These are phyloP conservation scores for Globisporangium irregulare DNA, from an alignment of 352 stramenopile genomes.

Conservation along the genomic window DNA sequence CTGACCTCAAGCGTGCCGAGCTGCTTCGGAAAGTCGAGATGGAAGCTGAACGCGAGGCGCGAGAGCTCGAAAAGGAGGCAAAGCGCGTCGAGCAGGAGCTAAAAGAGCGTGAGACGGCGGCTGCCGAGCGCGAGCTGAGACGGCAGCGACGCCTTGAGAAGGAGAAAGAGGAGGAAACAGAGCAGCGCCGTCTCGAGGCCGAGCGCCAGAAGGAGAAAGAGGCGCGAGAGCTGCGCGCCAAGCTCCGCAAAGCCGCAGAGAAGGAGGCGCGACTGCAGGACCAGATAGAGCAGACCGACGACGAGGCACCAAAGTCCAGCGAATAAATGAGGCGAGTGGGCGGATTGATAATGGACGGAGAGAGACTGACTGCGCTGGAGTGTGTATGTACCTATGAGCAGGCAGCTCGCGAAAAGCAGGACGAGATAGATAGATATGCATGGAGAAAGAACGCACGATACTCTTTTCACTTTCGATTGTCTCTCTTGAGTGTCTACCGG, in stretches of 20 bases:
- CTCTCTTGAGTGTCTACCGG: neutral
- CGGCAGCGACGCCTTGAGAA: conserved; percentile 60
- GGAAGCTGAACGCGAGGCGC: conserved; percentile 52
- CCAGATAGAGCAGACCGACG: conserved; percentile 5
- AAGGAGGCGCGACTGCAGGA: conserved; percentile 21
- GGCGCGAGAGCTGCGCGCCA: conserved; percentile 44
- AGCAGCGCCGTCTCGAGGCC: conserved; percentile 26
- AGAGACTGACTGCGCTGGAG: neutral
- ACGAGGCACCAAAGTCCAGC: neutral
- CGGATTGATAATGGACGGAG: neutral
- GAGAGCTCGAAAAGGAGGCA: conserved; percentile 52
- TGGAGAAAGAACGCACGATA: neutral
- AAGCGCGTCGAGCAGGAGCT: conserved; percentile 48
- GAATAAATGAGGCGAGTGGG: neutral
- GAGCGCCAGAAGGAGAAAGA: conserved; percentile 49
- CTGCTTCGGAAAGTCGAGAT: conserved; percentile 64
- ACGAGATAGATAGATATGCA: conserved; percentile 4
- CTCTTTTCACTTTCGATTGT: neutral
- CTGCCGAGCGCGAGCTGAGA: conserved; percentile 52
- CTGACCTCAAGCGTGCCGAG: conserved; percentile 66
- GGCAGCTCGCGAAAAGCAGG: neutral
- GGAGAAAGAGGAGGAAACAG: conserved; percentile 48
- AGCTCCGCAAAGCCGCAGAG: conserved; percentile 37
- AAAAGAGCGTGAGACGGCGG: conserved; percentile 49
- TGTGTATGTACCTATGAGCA: neutral